A percentile compares a stretch with the other conserved stretches of the same genome.
These are phyloP conservation scores for Fusarium sp. DNA, from an alignment of 2,329 filamentous ascomycete genomes.

Conservation along the genomic window DNA sequence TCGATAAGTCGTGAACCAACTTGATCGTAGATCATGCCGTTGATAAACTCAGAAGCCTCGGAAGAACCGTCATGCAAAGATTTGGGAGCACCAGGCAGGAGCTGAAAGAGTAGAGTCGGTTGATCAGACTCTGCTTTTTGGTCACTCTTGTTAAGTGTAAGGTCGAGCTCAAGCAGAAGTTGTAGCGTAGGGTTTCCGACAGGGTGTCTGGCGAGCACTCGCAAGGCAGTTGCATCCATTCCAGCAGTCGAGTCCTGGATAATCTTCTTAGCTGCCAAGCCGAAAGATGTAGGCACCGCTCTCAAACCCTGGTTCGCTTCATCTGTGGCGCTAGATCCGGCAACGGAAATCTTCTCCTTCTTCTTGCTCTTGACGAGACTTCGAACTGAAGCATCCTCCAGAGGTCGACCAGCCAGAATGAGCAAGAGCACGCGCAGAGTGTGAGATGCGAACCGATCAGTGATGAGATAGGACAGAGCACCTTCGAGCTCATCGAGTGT, in stretches of 20 bases:
- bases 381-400: constrained; percentile 75
- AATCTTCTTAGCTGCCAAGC: constrained; percentile 80
- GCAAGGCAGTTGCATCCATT: constrained; percentile 82
- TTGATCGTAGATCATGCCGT: constrained; percentile 86
- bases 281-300: constrained; percentile 82
- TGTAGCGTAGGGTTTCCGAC: constrained; percentile 95
- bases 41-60: constrained; percentile 81
- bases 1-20: constrained; percentile 92
- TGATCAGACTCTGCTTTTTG: constrained; percentile 49
- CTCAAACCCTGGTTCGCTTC: constrained; percentile 59
- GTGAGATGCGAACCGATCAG: constrained; percentile 90
- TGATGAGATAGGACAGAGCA: constrained; percentile 84
- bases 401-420: constrained; percentile 83
- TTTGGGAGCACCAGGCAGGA: constrained; percentile 80
- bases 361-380: constrained; percentile 89
- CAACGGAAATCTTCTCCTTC: constrained; percentile 83
- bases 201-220: constrained; percentile 86
- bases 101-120: constrained; percentile 74
- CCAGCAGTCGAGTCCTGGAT: constrained; percentile 79
- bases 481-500: constrained; percentile 90
- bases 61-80: constrained; percentile 78
- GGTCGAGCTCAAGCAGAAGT: constrained; percentile 86
- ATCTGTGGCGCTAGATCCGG: constrained; percentile 62
- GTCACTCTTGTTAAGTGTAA: constrained; percentile 74
- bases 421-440: constrained; percentile 86